These are phyloP conservation scores for Leptodontidium sp. DNA, from an alignment of 2,329 filamentous ascomycete genomes.

Conservation along the genomic window DNA sequence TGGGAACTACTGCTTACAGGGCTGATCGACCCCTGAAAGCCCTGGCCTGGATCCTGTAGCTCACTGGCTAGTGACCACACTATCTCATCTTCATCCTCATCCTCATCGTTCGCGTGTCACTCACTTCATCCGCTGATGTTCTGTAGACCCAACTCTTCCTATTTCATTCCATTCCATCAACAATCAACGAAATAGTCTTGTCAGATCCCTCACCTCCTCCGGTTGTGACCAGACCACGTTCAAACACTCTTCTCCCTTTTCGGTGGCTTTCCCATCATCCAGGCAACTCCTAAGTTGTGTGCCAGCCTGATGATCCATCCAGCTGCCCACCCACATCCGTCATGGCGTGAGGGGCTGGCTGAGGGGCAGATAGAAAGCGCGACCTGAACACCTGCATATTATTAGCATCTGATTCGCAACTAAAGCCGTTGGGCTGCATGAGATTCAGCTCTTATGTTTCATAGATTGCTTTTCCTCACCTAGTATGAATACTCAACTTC, in stretches of 20 bases:
- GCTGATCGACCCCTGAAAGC: neutral
- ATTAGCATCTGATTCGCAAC: conserved; percentile 8
- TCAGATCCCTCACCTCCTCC: neutral
- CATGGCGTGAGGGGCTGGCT: conserved; percentile 16
- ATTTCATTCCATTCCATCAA: too few relatives aligned
- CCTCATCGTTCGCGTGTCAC: too few relatives aligned
- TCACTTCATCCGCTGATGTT: too few relatives aligned
- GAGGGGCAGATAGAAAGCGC: conserved; percentile 8
- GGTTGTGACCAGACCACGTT: neutral
- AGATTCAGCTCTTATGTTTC: conserved; percentile 3
- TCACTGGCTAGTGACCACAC: neutral
- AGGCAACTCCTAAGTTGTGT: neutral
- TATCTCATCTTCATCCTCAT: too few relatives aligned
- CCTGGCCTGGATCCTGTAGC: neutral
- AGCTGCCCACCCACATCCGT: conserved; percentile 8
- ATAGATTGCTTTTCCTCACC: neutral
- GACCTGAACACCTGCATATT: neutral
- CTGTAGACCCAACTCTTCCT: too few relatives aligned
- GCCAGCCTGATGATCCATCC: neutral
- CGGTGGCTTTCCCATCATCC: neutral
- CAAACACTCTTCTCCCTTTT: neutral
- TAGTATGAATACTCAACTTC: neutral
- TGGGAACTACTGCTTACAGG: neutral
- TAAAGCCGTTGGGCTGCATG: conserved; percentile 6
- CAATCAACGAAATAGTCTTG: neutral